Evolutionary conservation across 1,284 basidiomycete species (phyloP), one percentile per base, ranked within the genome.

Genomic region (Waitea zeae): DNA sequence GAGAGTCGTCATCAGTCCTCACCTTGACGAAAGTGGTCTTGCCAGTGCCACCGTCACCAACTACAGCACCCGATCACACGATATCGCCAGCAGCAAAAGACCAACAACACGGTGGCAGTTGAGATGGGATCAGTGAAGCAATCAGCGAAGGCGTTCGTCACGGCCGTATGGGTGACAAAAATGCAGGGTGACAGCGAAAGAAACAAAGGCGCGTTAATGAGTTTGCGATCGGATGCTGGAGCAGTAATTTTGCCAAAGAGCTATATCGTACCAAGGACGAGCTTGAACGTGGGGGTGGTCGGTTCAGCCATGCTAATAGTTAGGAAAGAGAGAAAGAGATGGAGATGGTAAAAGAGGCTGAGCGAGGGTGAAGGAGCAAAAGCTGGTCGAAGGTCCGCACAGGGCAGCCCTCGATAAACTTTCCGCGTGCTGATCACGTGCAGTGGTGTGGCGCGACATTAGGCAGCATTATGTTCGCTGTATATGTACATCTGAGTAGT

Each of bases 11-110:
- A 41, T 39, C 36, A 36, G 36, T 18, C 38, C 64, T 41, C 50
- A 84, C 84, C 72, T 95, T 95, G 66, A 96, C 89, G 57, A 96
- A 95, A 40, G 90, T 95, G 42, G 89, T 95, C 67, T 95, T 92
- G 49, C 90, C 93, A 41, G 93, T 97, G 58, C 93, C 93, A 60
- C 93, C 93, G 54, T 97, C 93, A 52, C 93, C 92, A 50, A 96
- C 92, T 83, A 46, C 35, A 46, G n/a, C n/a, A n/a, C 33, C 42
- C 34, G 42, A 49, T 50, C 46, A 50, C 35, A 34, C 31, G 36
- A 34, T 39, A 43, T 42, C 39, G 38, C 38, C 17, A 36, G 15
- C 29, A 28, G 20, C 27, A 35, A 20, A 17, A 17, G 33, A 34
- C 4, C 11, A 14, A 17, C 33, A 27, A 19, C 34, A 4, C 34